These are phyloP conservation scores for Cercospora sesami DNA, from an alignment of 2,329 filamentous ascomycete species.

Conservation along the genomic window DNA sequence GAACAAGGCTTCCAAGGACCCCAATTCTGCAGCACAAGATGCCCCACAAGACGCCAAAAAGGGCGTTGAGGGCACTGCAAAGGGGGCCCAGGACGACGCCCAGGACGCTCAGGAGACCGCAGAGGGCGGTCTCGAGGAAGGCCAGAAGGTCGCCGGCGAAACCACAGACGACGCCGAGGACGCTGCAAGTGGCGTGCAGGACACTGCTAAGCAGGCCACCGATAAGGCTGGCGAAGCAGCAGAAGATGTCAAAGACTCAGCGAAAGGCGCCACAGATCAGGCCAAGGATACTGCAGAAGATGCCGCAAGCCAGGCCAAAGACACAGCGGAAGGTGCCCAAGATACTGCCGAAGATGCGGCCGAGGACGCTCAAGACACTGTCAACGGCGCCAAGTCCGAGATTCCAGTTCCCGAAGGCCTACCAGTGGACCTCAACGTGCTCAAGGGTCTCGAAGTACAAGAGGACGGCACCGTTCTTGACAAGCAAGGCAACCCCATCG, in stretches of 20 bases:
- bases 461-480: slow-evolving; percentile 57
- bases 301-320: slow-evolving; percentile 30
- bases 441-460: slow-evolving; percentile 55
- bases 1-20: slow-evolving; percentile 46
- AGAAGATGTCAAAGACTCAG: slow-evolving; percentile 30
- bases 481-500: slow-evolving; percentile 51
- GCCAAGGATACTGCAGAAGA: slow-evolving; percentile 30
- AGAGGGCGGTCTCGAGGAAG: slow-evolving; percentile 37
- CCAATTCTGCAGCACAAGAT: slow-evolving; percentile 31
- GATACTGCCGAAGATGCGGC: slow-evolving; percentile 34
- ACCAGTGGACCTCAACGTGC: slow-evolving; percentile 48
- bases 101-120: slow-evolving; percentile 36
- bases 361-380: slow-evolving; percentile 38
- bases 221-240: slow-evolving; percentile 29
- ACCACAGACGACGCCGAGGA: slow-evolving; percentile 38
- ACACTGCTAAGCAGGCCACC: slow-evolving; percentile 31
- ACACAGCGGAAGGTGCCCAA: slow-evolving; percentile 28
- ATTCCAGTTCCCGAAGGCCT: slow-evolving; percentile 42
- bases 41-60: slow-evolving; percentile 38
- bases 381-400: slow-evolving; percentile 34
- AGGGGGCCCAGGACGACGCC: slow-evolving; percentile 40
- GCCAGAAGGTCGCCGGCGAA: slow-evolving; percentile 37
- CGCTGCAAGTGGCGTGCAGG: slow-evolving; percentile 4
- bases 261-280: slow-evolving; percentile 28
- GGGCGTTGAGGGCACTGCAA: slow-evolving; percentile 39